A percentile compares a stretch with the other conserved stretches of the same genome.
Conservation (phyloP, 2,329 filamentous ascomycete genomes). For the Myotisia sp. region DNA sequence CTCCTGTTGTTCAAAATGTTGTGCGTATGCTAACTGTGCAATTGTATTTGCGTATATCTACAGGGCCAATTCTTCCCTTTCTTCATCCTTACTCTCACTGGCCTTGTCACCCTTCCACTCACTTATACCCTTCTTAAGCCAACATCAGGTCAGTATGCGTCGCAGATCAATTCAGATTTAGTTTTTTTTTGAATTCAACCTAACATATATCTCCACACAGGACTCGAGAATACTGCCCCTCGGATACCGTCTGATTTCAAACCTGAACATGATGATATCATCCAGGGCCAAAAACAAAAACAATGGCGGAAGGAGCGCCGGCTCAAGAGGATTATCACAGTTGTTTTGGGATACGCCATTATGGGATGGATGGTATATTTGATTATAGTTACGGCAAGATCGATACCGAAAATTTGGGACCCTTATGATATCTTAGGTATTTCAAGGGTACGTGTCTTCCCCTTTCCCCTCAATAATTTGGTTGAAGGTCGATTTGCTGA, state of each 20-base stretch:
- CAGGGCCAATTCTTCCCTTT: slow-evolving; percentile 93
- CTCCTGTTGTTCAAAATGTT: neutral
- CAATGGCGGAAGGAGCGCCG: slow-evolving; percentile 83
- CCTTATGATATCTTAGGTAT: slow-evolving; percentile 90
- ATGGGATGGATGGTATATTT: slow-evolving; percentile 90
- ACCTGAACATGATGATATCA: slow-evolving; percentile 67
- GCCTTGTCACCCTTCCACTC: slow-evolving; percentile 75
- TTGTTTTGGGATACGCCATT: slow-evolving; percentile 61
- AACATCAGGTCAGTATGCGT: slow-evolving; percentile 42
- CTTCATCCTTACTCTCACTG: slow-evolving; percentile 84
- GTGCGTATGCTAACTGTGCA: too few relatives aligned
- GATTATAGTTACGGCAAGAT: slow-evolving; percentile 62
- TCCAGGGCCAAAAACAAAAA: slow-evolving; percentile 66
- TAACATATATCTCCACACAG: slow-evolving; percentile 21
- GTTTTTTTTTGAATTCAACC: neutral
- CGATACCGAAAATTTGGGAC: slow-evolving; percentile 73
- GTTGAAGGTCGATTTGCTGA: slow-evolving; percentile 5
- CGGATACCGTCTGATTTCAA: slow-evolving; percentile 71
- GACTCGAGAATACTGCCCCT: slow-evolving; percentile 65
- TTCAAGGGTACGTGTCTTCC: slow-evolving; percentile 47
- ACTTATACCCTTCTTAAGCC: slow-evolving; percentile 78
- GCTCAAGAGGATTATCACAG: slow-evolving; percentile 67
- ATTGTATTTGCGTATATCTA: too few relatives aligned
- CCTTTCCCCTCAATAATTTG: slow-evolving; percentile 1
- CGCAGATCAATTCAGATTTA: neutral